A percentile compares a stretch with the other conserved stretches of the same genome.
Evolutionary conservation across 306 rosid species (phyloP).

Genomic region (barrel medic (Medicago truncatula)): DNA sequence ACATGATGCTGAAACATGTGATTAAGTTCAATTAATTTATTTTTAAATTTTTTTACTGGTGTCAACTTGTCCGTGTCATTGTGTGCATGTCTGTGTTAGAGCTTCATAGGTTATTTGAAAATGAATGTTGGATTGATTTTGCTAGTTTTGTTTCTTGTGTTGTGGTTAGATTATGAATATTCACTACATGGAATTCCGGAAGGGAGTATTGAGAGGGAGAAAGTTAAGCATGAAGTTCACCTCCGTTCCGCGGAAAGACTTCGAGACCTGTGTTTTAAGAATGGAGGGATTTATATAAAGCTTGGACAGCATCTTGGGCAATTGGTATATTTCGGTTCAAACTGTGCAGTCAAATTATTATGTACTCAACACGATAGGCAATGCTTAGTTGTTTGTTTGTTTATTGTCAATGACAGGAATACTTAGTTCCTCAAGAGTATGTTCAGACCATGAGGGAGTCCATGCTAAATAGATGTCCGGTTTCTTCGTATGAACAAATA

Average conservation of each 20-base stretch:
- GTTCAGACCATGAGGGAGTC: slow-evolving; percentile 86
- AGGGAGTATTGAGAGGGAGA: slow-evolving; percentile 73
- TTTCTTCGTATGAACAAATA: slow-evolving; percentile 89
- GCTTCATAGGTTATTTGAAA: slow-evolving; percentile 8
- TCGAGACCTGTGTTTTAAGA: slow-evolving; percentile 83
- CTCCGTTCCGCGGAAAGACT: slow-evolving; percentile 85
- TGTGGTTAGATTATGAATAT: slow-evolving; percentile 77
- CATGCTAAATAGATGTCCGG: slow-evolving; percentile 94
- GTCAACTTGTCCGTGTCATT: no score
- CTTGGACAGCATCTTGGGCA: slow-evolving; percentile 97
- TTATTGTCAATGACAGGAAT: slow-evolving; percentile 62
- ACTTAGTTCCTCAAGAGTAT: slow-evolving; percentile 86
- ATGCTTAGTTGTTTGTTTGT: slow-evolving; percentile 27
- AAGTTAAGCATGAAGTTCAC: slow-evolving; percentile 81
- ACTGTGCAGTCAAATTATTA: slow-evolving; percentile 2
- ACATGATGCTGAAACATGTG: no score
- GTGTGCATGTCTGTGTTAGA: no score
- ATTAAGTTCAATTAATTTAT: no score
- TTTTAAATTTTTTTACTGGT: no score
- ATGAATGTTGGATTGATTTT: slow-evolving; percentile 35
- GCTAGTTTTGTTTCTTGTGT: slow-evolving; percentile 14
- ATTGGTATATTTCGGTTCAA: slow-evolving; percentile 62
- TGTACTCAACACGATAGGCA: neutral
- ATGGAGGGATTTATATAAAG: slow-evolving; percentile 96
- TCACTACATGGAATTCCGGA: slow-evolving; percentile 76